phyloP scores from a whole-genome alignment of 2,329 filamentous ascomycete species.

The Tolypocladium capitatum region DNA sequence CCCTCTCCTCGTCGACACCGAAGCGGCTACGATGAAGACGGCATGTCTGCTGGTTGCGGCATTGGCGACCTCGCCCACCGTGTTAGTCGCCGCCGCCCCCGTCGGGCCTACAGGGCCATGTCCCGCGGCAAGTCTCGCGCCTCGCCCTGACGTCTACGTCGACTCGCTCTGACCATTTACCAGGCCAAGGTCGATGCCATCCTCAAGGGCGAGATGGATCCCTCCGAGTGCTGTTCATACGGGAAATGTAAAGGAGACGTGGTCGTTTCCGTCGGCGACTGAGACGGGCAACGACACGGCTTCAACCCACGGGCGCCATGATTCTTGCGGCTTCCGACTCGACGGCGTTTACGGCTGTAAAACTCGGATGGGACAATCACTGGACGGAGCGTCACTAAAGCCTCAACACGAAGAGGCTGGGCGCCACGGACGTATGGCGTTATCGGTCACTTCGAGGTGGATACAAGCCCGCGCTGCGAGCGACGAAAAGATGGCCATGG shows the following conservation, averaged over 20 bases:
- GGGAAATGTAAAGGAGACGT: conserved; percentile 37
- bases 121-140: conserved; percentile 13
- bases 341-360: neutral
- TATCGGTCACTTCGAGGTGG: neutral
- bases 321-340: neutral
- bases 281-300: neutral
- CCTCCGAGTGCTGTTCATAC: conserved; percentile 41
- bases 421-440: neutral
- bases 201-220: conserved; percentile 30
- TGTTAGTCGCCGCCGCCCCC: conserved; percentile 10
- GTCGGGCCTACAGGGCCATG: conserved; percentile 22
- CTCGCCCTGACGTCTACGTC: neutral
- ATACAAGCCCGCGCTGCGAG: neutral
- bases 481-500: neutral
- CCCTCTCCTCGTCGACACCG: neutral
- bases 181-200: conserved; percentile 27
- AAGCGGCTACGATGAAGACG: conserved; percentile 3
- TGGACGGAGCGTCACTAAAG: neutral
- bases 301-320: neutral
- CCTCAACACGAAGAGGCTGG: neutral
- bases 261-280: conserved; percentile 29
- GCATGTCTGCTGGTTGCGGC: neutral
- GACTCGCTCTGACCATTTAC: neutral
- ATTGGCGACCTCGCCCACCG: conserved; percentile 6
- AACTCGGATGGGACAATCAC: neutral